Evolutionary conservation across 352 stramenopile species (phyloP).

Genomic region (Albugo candida): DNA sequence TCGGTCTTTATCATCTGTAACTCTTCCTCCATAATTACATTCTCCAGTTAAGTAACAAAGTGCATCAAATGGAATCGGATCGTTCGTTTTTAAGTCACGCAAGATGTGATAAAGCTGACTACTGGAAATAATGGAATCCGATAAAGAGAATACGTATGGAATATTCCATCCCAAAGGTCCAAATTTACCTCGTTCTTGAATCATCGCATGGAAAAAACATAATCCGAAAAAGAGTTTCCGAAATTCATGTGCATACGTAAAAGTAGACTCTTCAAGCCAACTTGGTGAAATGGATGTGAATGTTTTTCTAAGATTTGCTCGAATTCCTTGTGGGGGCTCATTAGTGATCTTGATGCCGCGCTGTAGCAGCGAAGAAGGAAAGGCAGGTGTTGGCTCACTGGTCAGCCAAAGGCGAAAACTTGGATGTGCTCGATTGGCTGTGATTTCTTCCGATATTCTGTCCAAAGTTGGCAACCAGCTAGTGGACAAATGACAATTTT

Average conservation of each 20-base stretch:
- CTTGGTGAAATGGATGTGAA: conserved; percentile 67
- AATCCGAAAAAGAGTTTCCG: conserved; percentile 73
- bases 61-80: conserved; percentile 79
- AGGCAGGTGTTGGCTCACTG: conserved; percentile 82
- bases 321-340: conserved; percentile 87
- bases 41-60: conserved; percentile 84
- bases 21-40: conserved; percentile 89
- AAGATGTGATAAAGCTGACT: conserved; percentile 73
- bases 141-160: conserved; percentile 77
- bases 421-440: conserved; percentile 76
- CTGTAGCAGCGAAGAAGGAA: conserved; percentile 87
- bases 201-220: conserved; percentile 87
- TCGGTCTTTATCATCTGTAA: conserved; percentile 90
- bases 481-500: conserved; percentile 91
- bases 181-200: conserved; percentile 74
- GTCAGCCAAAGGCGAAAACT: conserved; percentile 90
- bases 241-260: conserved; percentile 13
- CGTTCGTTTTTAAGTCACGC: conserved; percentile 32
- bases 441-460: conserved; percentile 88
- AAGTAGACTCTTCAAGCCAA: conserved; percentile 23
- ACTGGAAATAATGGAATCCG: conserved; percentile 68
- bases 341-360: conserved; percentile 93
- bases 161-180: conserved; percentile 77
- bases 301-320: conserved; percentile 85
- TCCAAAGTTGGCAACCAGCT: conserved; percentile 90